A percentile compares a stretch with the other conserved stretches of the same genome.
phyloP scores from a whole-genome alignment of 2,329 filamentous ascomycete species.

The Xylaria sp. region DNA sequence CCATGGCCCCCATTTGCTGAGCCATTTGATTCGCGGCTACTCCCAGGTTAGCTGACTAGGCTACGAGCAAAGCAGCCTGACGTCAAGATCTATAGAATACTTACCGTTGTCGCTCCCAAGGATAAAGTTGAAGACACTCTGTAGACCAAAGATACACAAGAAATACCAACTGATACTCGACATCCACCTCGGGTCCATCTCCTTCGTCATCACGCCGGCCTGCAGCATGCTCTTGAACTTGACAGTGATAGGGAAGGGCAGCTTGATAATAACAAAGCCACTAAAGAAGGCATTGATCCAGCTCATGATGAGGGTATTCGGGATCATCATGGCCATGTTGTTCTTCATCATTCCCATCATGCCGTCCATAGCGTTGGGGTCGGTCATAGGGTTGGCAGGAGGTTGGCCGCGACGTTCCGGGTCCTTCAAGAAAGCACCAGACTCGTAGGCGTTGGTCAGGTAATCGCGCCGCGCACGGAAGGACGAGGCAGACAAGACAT shows the following conservation, averaged over 20 bases:
- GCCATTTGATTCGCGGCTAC: slow-evolving; percentile 88
- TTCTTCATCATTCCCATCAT: slow-evolving; percentile 99
- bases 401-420: slow-evolving; percentile 85
- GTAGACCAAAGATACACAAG: slow-evolving; percentile 92
- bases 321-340: slow-evolving; percentile 99
- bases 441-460: slow-evolving; percentile 81
- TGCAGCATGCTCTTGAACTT: slow-evolving; percentile 99
- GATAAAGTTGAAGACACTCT: slow-evolving; percentile 96
- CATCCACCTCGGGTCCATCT: slow-evolving; percentile 98
- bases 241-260: slow-evolving; percentile 95
- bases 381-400: slow-evolving; percentile 90
- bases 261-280: slow-evolving; percentile 97
- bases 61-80: background rate
- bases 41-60: slow-evolving; percentile 37
- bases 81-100: slow-evolving; percentile 35
- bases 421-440: slow-evolving; percentile 86
- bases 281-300: slow-evolving; percentile 99
- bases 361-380: slow-evolving; percentile 96
- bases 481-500: slow-evolving; percentile 75
- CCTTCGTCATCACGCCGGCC: slow-evolving; percentile 91
- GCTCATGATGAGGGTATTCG: slow-evolving; percentile 98
- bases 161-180: slow-evolving; percentile 99
- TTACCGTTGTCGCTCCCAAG: slow-evolving; percentile 94
- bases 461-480: slow-evolving; percentile 83
- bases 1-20: slow-evolving; percentile 80